Evolutionary conservation across 2,329 filamentous ascomycete species (phyloP), one percentile per base, ranked within the genome.

Genomic region (Colletotrichum siamense): DNA sequence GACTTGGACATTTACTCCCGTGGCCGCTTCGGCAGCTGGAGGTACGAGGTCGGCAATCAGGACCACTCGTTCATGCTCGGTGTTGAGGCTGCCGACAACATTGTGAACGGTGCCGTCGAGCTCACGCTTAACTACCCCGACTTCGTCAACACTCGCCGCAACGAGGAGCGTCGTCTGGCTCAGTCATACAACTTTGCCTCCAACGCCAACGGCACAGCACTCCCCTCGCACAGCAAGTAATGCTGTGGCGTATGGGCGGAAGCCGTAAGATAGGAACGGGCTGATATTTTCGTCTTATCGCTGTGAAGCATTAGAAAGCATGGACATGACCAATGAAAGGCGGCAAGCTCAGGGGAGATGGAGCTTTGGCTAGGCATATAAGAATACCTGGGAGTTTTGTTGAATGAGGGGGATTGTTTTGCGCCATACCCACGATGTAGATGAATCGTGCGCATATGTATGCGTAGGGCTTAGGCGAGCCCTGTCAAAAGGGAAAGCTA

Each of bases 51-150:
- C 79, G 96, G 95, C 83, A 98, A 98, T 91, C 96, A 98, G 91
- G 96, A 98, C 87, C 96, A 98, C 91, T 96, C 94, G 30, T 98
- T 98, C 87, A 98, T 98, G 96, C 90, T 98, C 78, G 96, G 96
- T 84, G 96, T 98, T 24, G 96, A 98, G 88, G 96, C 96, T 65
- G 96, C 93, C 52, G 96, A 98, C 88, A 92, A 95, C 88, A 95
- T 98, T 83, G 92, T 96, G 86, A 96, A 94, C 85, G 96, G 96
- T 80, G 94, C 95, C 49, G 94, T 96, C 62, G 96, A 98, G 90
- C 89, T 98, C 83, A 98, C 96, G 36, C 92, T 98, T 84, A 98
- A 98, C 91, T 97, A 98, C 90, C 96, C 96, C 76, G 96, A 98
- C 88, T 98, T 98, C 84, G 96, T 98, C 89, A 98, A 98, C 88